Conservation (phyloP, 2,329 filamentous ascomycete species). For the Cercospora brassicicola region DNA sequence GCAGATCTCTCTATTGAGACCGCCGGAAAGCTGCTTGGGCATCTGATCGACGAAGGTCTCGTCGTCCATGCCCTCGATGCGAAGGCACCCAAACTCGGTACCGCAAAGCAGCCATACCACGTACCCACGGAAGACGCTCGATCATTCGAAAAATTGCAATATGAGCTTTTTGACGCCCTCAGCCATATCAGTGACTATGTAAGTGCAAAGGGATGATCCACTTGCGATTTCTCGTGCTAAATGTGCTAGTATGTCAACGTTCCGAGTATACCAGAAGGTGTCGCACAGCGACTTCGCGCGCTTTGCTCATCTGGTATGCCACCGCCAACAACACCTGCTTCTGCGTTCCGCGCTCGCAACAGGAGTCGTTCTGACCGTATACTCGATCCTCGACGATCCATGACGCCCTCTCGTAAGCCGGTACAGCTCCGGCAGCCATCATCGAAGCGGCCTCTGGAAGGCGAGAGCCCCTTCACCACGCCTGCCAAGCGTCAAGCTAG, state of each 20-base stretch:
- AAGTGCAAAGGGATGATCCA: not conserved
- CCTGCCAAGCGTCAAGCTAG: conserved; percentile 17
- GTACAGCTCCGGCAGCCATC: not conserved
- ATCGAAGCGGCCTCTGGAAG: conserved; percentile 8
- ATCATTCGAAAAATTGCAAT: conserved; percentile 29
- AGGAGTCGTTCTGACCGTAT: conserved; percentile 15
- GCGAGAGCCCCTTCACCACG: conserved; percentile 17
- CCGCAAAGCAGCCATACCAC: conserved; percentile 25
- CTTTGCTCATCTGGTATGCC: conserved; percentile 24
- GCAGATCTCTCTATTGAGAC: conserved; percentile 21
- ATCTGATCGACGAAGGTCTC: conserved; percentile 29
- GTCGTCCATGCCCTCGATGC: conserved; percentile 23
- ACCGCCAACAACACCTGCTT: conserved; percentile 28
- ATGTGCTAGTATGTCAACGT: conserved; percentile 13
- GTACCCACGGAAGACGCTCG: conserved; percentile 25
- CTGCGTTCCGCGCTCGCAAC: conserved; percentile 8
- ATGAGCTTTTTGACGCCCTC: conserved; percentile 33
- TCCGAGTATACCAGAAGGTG: not conserved
- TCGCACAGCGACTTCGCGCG: conserved; percentile 18
- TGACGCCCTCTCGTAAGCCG: conserved; percentile 13
- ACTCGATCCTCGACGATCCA: conserved; percentile 22
- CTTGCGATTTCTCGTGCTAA: not conserved
- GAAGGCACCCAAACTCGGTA: conserved; percentile 19
- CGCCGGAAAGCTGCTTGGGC: conserved; percentile 21
- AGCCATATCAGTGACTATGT: conserved; percentile 28